These are phyloP conservation scores for Podospora bellae-mahoneyi DNA, from an alignment of 495 filamentous ascomycete species.

Conservation along the genomic window DNA sequence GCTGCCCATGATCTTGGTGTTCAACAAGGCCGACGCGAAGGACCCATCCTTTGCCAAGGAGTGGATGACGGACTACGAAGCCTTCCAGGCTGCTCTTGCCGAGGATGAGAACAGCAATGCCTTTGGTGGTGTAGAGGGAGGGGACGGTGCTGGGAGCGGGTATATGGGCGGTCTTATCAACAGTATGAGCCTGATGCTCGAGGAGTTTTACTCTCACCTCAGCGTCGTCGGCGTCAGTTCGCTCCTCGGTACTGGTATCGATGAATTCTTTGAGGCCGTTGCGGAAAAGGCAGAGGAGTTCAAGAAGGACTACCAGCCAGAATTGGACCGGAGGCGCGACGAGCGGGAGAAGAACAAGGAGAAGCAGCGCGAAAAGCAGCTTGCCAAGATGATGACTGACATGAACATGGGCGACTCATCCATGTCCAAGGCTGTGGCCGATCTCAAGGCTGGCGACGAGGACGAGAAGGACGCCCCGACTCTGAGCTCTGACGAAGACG, in stretches of 20 bases:
- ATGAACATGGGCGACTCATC: constrained; percentile 63
- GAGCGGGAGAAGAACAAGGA: constrained; percentile 72
- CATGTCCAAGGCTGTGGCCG: constrained; percentile 31
- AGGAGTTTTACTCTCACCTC: constrained; percentile 94
- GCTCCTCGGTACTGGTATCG: constrained; percentile 86
- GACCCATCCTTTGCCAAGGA: constrained; percentile 90
- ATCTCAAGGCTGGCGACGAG: constrained; percentile 51
- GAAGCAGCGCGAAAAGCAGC: constrained; percentile 67
- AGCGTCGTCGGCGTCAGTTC: constrained; percentile 89
- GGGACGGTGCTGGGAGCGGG: constrained; percentile 67
- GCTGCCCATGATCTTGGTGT: constrained; percentile 95
- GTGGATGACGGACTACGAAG: constrained; percentile 99
- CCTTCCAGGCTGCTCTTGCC: constrained; percentile 82
- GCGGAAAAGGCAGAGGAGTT: constrained; percentile 85
- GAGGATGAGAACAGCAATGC: constrained; percentile 73
- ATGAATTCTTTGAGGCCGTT: constrained; percentile 89
- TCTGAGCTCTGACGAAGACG: constrained; percentile 42
- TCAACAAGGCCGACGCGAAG: constrained; percentile 97
- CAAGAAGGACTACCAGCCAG: constrained; percentile 84
- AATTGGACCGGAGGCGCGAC: constrained; percentile 73
- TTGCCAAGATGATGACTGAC: constrained; percentile 90
- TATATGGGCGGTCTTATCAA: constrained; percentile 97
- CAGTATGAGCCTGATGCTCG: constrained; percentile 95
- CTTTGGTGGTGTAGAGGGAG: constrained; percentile 72
- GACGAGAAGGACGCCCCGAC: constrained; percentile 52